Percentiles rank a stretch among this genome's conserved stretches.
Conservation (phyloP, 2,329 filamentous ascomycete species). For the Aschersonia sp. region DNA sequence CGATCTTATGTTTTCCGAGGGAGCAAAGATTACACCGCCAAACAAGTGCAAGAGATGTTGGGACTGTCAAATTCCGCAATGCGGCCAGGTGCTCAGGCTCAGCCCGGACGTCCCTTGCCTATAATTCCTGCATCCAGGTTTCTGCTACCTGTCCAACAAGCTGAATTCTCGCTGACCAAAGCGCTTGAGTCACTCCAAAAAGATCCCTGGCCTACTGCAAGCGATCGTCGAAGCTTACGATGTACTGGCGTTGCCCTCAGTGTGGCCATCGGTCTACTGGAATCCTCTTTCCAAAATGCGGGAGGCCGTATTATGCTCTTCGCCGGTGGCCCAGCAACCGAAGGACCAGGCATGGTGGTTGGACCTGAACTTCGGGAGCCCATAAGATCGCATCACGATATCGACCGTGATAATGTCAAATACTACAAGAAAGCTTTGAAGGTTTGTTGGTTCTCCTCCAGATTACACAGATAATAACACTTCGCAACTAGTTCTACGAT, state of each 20-base stretch:
- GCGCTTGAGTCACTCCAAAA: conserved; percentile 89
- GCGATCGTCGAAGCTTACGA: conserved; percentile 76
- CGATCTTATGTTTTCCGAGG: conserved; percentile 98
- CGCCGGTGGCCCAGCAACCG: conserved; percentile 83
- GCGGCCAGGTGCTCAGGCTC: conserved; percentile 60
- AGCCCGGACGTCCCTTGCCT: conserved; percentile 60
- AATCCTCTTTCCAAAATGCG: conserved; percentile 90
- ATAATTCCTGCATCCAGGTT: conserved; percentile 79
- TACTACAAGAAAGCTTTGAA: conserved; percentile 99
- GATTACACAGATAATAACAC: no score
- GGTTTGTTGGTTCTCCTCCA: conserved; percentile 28
- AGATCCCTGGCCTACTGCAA: conserved; percentile 94
- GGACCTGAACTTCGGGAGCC: conserved; percentile 90
- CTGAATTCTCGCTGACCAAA: conserved; percentile 94
- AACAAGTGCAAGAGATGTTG: conserved; percentile 99
- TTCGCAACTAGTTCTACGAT: conserved; percentile 64
- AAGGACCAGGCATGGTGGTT: conserved; percentile 93
- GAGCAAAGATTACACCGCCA: conserved; percentile 94
- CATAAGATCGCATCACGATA: conserved; percentile 96
- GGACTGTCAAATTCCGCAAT: conserved; percentile 60
- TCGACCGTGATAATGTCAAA: conserved; percentile 97
- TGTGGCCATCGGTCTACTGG: conserved; percentile 81
- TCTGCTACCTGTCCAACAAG: conserved; percentile 84
- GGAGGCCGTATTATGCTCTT: conserved; percentile 96
- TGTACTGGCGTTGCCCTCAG: conserved; percentile 95